Conservation (phyloP, 169 alveolate species). For the Plasmodium knowlesi region DNA sequence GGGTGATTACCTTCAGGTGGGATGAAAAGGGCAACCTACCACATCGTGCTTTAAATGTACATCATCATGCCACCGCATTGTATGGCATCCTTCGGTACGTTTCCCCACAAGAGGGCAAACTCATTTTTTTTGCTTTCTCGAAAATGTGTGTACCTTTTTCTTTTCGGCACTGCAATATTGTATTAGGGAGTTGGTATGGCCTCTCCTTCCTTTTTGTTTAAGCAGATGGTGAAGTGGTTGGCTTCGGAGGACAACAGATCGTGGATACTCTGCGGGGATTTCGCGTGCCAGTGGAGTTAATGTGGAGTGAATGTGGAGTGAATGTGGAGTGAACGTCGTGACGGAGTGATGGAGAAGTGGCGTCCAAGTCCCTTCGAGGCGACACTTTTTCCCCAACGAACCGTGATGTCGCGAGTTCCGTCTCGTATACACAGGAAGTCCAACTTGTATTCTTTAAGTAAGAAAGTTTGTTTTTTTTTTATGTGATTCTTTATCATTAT, state of each 20-base stretch:
- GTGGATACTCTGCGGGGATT: constrained; percentile 21
- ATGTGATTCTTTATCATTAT: constrained; percentile 12
- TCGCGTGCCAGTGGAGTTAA: no score
- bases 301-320: no score
- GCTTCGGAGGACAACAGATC: background rate
- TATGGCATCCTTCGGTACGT: background rate
- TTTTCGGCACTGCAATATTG: background rate
- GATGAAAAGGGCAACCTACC: background rate
- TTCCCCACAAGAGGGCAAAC: background rate
- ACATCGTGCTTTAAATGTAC: background rate
- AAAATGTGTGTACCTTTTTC: background rate
- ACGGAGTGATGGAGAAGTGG: background rate
- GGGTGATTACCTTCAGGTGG: background rate
- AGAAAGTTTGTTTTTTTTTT: background rate
- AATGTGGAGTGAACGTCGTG: background rate
- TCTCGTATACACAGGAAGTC: constrained; percentile 11
- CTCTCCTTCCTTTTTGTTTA: constrained; percentile 1
- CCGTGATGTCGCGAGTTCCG: constrained; percentile 14
- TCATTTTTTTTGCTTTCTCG: background rate
- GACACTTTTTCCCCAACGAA: background rate
- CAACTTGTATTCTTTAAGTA: constrained; percentile 15
- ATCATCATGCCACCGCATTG: background rate
- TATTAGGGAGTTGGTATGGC: background rate
- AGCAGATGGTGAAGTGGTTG: background rate
- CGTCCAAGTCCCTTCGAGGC: background rate